Evolutionary conservation across 2,329 filamentous ascomycete species (phyloP), one percentile per base, ranked within the genome.

Genomic region (Sporothrix euskadiensis): DNA sequence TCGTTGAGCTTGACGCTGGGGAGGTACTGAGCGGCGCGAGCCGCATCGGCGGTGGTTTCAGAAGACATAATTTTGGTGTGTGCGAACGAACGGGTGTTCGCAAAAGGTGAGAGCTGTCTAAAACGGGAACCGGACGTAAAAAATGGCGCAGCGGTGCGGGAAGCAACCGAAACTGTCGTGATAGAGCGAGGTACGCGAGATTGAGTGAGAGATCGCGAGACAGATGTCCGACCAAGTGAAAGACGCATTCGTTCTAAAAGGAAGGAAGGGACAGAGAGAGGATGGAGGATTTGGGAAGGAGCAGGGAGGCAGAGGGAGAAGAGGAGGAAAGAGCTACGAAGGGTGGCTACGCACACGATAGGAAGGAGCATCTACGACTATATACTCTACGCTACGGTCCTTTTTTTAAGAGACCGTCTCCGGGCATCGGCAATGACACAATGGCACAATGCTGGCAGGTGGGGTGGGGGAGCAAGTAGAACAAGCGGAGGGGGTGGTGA

Each of bases 1-100:
- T 94, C 91, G 77, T 92, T 93, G 73, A 94, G 85, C 82, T 91
- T 92, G 72, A 94, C 81, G 72, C 81, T 83, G 1, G 90, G 90
- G 54, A 91, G 80, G 70, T 81, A 80, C 1, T 72, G 47, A 49
- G 73, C 69, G 4, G 16, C 16, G 39, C 47, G 49, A 14, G 70
- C 56, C 22, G 70, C 70, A 49, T 69, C 73, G 49, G 66, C 61
- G 12, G 52, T 19, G 2, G 71, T 49, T 39, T 69, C 10, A 19
- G 69, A 39, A 3, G 74, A 66, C 74, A 76, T 75, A 41, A 54
- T 66, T 54, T 26, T 47, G 12, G 32, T 22, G 32, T 57, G 32
- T 14, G 8, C 49, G 10, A 56, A 32, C 26, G 71, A 10, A 19
- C n/a, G 41, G 26, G 2, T 16, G 39, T 12, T 70, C 56, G 16